A percentile compares a stretch with the other conserved stretches of the same genome.
These are phyloP conservation scores for Solanum ossicruentum DNA, from an alignment of 257 asterid genomes.

Conservation along the genomic window DNA sequence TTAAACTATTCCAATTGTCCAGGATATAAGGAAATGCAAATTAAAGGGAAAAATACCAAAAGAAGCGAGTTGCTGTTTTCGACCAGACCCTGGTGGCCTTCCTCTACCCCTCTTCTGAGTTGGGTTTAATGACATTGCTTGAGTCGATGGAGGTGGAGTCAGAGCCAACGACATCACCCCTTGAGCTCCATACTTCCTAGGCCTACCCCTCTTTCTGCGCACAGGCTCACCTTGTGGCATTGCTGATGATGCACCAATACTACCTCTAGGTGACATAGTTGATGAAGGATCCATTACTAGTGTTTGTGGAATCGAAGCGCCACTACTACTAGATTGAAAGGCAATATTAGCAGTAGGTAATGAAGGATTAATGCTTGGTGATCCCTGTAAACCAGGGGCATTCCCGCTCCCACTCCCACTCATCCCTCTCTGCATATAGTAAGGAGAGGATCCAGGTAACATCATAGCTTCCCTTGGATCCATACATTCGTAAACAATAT, in stretches of 20 bases:
- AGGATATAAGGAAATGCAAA: not conserved
- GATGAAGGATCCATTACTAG: slow-evolving; percentile 47
- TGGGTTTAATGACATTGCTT: slow-evolving; percentile 20
- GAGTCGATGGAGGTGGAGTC: slow-evolving; percentile 33
- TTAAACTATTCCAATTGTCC: not conserved
- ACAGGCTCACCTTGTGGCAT: slow-evolving; percentile 50
- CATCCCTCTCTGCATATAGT: slow-evolving; percentile 29
- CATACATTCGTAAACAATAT: slow-evolving; percentile 19
- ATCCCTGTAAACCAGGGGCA: slow-evolving; percentile 22
- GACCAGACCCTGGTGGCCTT: slow-evolving; percentile 63
- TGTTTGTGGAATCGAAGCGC: slow-evolving; percentile 29
- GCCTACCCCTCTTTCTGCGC: slow-evolving; percentile 77
- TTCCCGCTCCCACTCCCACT: slow-evolving; percentile 9
- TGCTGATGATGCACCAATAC: slow-evolving; percentile 37
- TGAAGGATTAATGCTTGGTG: slow-evolving; percentile 32
- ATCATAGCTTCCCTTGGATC: slow-evolving; percentile 36
- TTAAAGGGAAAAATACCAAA: slow-evolving; percentile 23
- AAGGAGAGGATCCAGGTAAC: slow-evolving; percentile 32
- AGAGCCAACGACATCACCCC: slow-evolving; percentile 37
- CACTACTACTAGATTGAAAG: slow-evolving; percentile 38
- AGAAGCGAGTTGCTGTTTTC: slow-evolving; percentile 44
- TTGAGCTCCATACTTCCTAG: slow-evolving; percentile 66
- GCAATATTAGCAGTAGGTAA: slow-evolving; percentile 33
- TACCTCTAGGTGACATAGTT: slow-evolving; percentile 34
- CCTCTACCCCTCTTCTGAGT: slow-evolving; percentile 56